Evolutionary conservation across 768 basidiomycete genomes (phyloP).

Genomic region (Tricholoma sp.): DNA sequence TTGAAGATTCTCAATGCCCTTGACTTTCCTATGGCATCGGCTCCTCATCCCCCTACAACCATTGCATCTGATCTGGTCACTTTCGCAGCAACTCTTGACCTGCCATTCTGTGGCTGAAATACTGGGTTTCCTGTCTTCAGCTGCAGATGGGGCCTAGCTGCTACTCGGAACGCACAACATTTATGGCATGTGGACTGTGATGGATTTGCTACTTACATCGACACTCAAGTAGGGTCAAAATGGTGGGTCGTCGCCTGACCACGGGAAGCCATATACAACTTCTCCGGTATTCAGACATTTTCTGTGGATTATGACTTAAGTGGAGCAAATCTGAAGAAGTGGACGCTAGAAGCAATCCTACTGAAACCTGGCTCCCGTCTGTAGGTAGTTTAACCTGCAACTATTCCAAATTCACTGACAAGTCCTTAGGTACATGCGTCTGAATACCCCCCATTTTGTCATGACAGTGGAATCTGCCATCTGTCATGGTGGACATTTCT

Average conservation of each 20-base stretch:
- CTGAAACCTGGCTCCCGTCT: not conserved
- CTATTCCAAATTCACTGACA: not conserved
- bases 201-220: not conserved
- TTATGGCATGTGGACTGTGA: not conserved
- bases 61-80: not conserved
- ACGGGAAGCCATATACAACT: not conserved
- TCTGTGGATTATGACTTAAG: not conserved
- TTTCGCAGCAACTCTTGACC: not conserved
- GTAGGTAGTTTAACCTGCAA: not conserved
- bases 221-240: not conserved
- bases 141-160: not conserved
- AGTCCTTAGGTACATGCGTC: constrained; percentile 4
- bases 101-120: not conserved
- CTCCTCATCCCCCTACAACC: not conserved
- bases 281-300: not conserved
- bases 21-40: not conserved
- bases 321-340: not conserved
- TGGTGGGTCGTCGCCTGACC: not conserved
- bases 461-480: constrained; percentile 3
- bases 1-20: not conserved
- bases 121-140: not conserved
- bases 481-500: constrained; percentile 11
- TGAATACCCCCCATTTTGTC: constrained; percentile 11
- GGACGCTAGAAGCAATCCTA: not conserved
- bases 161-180: not conserved